Evolutionary conservation across 78 protist species (phyloP).

Genomic region (Dictyostelium firmibasis): DNA sequence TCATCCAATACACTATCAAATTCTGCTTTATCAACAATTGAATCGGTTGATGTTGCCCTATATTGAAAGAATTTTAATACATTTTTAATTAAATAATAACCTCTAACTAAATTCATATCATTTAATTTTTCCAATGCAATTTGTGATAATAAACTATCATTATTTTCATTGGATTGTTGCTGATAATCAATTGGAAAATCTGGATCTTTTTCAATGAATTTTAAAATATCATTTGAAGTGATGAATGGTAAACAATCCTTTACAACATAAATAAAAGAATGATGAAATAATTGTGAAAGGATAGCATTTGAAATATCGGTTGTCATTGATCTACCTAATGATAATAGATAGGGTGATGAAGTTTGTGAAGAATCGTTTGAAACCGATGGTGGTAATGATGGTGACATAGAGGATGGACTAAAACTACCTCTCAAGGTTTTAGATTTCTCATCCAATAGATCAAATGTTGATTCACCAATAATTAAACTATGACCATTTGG

Average conservation of each 20-base stretch:
- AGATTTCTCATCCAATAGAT: background rate
- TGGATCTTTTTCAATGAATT: conserved; percentile 53
- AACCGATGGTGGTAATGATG: background rate
- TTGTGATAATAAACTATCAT: background rate
- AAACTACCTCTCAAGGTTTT: background rate
- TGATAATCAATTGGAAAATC: conserved; percentile 15
- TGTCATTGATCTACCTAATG: background rate
- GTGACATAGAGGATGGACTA: background rate
- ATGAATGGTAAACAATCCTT: conserved; percentile 73
- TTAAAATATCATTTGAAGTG: conserved; percentile 31
- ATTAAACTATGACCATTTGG: conserved; percentile 33
- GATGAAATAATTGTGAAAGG: conserved; percentile 35
- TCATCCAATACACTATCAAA: conserved; percentile 53
- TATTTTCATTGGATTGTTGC: background rate
- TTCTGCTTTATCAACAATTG: conserved; percentile 14
- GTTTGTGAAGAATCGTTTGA: background rate
- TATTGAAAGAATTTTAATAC: conserved; percentile 58
- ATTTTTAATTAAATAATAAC: conserved; percentile 23
- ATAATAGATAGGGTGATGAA: background rate
- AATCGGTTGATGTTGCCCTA: background rate
- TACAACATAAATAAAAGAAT: conserved; percentile 53
- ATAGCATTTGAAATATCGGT: conserved; percentile 32
- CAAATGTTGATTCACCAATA: conserved; percentile 5
- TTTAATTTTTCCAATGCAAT: conserved; percentile 12
- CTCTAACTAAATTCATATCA: conserved; percentile 53